phyloP scores from a whole-genome alignment of 2,329 filamentous ascomycete species.

The Penicillium digitatum region DNA sequence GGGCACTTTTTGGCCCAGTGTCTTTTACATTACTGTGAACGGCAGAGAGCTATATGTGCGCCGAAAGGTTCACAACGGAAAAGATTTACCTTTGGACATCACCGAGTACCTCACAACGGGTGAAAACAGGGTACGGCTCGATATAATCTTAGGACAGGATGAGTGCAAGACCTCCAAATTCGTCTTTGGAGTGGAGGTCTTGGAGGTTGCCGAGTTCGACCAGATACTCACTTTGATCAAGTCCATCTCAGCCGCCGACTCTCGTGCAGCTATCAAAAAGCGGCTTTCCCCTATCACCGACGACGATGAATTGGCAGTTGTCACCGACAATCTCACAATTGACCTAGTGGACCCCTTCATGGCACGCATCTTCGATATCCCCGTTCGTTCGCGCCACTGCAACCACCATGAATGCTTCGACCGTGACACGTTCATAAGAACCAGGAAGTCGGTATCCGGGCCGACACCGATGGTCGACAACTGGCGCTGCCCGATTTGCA shows the following conservation, averaged over 20 bases:
- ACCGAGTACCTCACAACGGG: slow-evolving; percentile 58
- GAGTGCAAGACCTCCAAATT: slow-evolving; percentile 44
- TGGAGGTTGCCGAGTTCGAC: slow-evolving; percentile 52
- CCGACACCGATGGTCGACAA: slow-evolving; percentile 47
- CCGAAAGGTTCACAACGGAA: slow-evolving; percentile 68
- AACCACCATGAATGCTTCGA: slow-evolving; percentile 86
- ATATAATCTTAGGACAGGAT: slow-evolving; percentile 40
- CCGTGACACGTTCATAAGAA: slow-evolving; percentile 72
- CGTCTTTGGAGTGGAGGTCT: slow-evolving; percentile 65
- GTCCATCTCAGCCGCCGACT: slow-evolving; percentile 47
- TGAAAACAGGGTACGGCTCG: slow-evolving; percentile 58
- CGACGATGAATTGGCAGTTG: slow-evolving; percentile 61
- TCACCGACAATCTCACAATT: slow-evolving; percentile 57
- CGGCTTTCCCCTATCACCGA: slow-evolving; percentile 41
- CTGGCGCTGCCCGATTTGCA: slow-evolving; percentile 86
- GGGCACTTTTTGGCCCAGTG: slow-evolving; percentile 68
- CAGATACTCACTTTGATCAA: slow-evolving; percentile 39
- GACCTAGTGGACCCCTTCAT: slow-evolving; percentile 66
- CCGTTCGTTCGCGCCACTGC: slow-evolving; percentile 68
- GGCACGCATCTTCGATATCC: slow-evolving; percentile 60
- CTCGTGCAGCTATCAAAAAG: slow-evolving; percentile 55
- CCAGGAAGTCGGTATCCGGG: slow-evolving; percentile 50
- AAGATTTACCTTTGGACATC: slow-evolving; percentile 72
- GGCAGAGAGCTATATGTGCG: slow-evolving; percentile 54
- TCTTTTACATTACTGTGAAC: slow-evolving; percentile 68